Base-by-base conservation (phyloP, 2,329 filamentous ascomycete genomes). In the Conoideocrella luteorostrata region DNA sequence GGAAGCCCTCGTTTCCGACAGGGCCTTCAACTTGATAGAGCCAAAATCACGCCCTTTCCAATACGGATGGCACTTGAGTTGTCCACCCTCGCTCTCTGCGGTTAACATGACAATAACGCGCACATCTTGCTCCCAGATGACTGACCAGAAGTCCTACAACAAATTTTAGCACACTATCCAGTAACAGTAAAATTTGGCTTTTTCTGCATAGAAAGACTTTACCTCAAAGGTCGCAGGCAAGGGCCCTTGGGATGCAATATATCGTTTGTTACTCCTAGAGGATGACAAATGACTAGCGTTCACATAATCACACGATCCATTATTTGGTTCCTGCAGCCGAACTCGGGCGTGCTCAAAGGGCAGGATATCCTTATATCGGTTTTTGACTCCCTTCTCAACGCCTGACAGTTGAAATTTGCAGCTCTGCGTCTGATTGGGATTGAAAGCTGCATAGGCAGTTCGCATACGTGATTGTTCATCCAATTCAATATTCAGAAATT, bases 281-380 rank as follows among this genome's bases (percentile, higher is more conserved):
- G 90, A 78, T 60, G 86, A 83, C 49, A 97, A 71, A 53, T 95
- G 80, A 60, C 87, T 97, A 15, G 90, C 93, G 59, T 98, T 98
- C 66, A 98, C 82, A 57, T 98, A 98, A 62, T 98, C 93, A 62
- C 91, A 95, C 18, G 72, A 74, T 11, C 82, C 84, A 2, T 75
- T 69, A 0, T 76, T 68, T 28, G 84, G 78, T 33, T 80, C 78
- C 51, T 86, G 75, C 37, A 98, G 66, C 52, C 80, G 88, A 43
- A 98, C 93, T 47, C 93, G 75, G 3, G 88, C 83, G 63, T 98
- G 93, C 58, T 97, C 91, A 60, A 94, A 98, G 0, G 93, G 93
- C 66, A 95, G 83, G 44, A 97, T 96, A 54, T 96, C 94, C 68
- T 96, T 97, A 70, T 98, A 98, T 7, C 93, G 80, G 56, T 98